phyloP scores from a whole-genome alignment of 2,329 filamentous ascomycete genomes.

The Pseudogymnoascus sp. region DNA sequence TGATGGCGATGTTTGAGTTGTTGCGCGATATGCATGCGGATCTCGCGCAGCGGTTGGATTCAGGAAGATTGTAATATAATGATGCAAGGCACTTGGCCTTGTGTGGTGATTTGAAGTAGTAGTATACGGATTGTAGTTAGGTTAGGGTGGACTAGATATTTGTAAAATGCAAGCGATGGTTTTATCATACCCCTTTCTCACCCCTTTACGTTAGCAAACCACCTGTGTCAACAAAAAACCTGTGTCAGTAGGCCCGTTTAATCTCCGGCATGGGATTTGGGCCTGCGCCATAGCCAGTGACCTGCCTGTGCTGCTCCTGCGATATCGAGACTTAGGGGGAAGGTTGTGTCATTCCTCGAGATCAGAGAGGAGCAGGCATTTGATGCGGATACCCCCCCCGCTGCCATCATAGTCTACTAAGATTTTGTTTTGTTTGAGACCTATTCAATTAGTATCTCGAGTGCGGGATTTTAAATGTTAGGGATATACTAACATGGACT shows the following conservation, averaged over 20 bases:
- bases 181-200: not conserved
- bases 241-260: too few species aligned
- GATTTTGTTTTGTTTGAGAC: too few species aligned
- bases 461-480: not conserved
- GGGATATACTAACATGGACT: not conserved
- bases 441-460: too few species aligned
- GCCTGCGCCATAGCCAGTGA: too few species aligned
- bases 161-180: not conserved
- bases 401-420: too few species aligned
- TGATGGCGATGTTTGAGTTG: not conserved
- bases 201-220: not conserved
- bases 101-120: not conserved
- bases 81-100: not conserved
- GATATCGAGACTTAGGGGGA: too few species aligned
- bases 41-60: not conserved
- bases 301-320: too few species aligned
- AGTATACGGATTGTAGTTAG: not conserved
- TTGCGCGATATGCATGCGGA: not conserved
- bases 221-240: too few species aligned
- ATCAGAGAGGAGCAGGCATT: too few species aligned
- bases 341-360: too few species aligned
- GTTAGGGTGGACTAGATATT: not conserved
- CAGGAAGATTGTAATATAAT: not conserved
- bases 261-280: too few species aligned
- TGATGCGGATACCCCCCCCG: too few species aligned